Base-by-base conservation (phyloP, 1,284 basidiomycete species). In the Leccinum pallidistipes region DNA sequence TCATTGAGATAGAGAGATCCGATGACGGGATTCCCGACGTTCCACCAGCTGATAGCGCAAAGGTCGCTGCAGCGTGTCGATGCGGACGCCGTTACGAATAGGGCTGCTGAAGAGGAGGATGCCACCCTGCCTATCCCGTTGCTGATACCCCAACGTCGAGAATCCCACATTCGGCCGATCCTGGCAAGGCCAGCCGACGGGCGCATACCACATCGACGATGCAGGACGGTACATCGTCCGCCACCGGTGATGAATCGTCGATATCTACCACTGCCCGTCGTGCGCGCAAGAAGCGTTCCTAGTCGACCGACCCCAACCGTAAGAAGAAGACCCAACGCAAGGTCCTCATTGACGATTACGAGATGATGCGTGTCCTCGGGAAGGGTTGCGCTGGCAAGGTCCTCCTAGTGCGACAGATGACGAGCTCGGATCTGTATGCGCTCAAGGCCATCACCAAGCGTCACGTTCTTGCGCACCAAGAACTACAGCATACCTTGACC, bases 331-430 rank as follows among this genome's bases (percentile, higher is more conserved):
- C 82, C 9, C 81, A 84, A 60, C 83, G 86, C 61, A 91, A 92
- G 74, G 90, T 92, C 34, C 79, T 81, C 52, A 83, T 98, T 63
- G 86, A 94, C 68, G 95, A 98, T 77, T 98, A 98, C 75, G 94
- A 98, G 78, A 93, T 98, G 84, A 90, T 97, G 82, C 85, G 94
- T 27, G 96, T 98, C 18, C 81, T 98, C 7, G 96, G 96, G 14
- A 97, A 96, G 78, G 97, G 96, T 1, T 98, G 95, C 71, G 95
- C 96, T 2, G 96, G 95, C 56, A 96, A 97, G 76, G 94, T 96
- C 11, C 78, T 97, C 52, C 84, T 97, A 58, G 94, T 96, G 58
- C 84, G 87, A 69, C 87, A 95, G 73, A 90, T 2, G 21, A 21
- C 21, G 21, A 21, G 21, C 18, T 69, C 83, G 49, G 84, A 87